Evolutionary conservation across 345 rosid species (phyloP), one percentile per base, ranked within the genome.

Genomic region (Brassica juncea): DNA sequence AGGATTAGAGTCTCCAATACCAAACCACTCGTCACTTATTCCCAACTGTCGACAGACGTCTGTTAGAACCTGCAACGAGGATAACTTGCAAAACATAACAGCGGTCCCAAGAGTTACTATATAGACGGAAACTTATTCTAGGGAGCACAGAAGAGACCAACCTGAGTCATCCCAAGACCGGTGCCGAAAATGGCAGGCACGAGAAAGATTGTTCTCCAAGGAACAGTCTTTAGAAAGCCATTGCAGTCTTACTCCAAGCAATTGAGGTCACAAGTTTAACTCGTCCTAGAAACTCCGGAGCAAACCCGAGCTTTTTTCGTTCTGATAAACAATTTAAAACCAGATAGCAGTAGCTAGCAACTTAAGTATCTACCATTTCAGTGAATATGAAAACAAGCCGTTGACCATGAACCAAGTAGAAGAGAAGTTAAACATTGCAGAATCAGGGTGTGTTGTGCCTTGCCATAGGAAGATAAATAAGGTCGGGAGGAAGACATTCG

Each of bases 121-220:
- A 23, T 23, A 23, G 25, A 23, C 25, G 25, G 25, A 23, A 23
- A 23, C 25, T 23, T 23, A 23, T 23, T 23, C 25, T 23, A 23
- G 25, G 25, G 25, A 23, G 25, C 25, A 23, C 25, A 23, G 25
- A 23, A 23, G 31, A 66, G 16, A 78, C 91, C 35, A 82, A 86
- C 98, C 94, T 94, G 98, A 79, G 98, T 92, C 97, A 94, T 88
- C 81, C 99, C 98, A 66, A 94, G 93, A 79, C 86, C 88, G 3
- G 98, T 80, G 77, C 99, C 99, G 35, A 77, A 57, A 49, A 88
- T 35, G 2, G 99, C 91, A 1, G 94, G 91, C 37, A 69, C 88
- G 60, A 92, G 83, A 86, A 94, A 94, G 78, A 90, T 90, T 87
- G 86, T 92, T 79, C 86, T 84, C 84, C 93, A 66, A 9, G 96